phyloP scores from a whole-genome alignment of 1,284 basidiomycete species.

The Volvariella surrecta region DNA sequence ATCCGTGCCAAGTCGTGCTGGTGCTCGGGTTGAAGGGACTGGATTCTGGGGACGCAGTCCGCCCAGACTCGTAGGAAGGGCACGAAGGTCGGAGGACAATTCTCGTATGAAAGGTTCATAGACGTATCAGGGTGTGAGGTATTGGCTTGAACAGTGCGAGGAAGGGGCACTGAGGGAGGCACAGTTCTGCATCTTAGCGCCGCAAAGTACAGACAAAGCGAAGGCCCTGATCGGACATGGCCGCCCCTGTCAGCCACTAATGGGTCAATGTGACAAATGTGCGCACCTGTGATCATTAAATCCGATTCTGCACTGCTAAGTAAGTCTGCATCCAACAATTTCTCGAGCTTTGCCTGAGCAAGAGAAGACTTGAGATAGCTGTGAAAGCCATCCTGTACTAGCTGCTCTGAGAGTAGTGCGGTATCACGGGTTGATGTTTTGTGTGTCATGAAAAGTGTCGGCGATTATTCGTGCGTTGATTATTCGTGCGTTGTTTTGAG shows the following conservation, averaged over 20 bases:
- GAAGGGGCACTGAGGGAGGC: slow-evolving; percentile 54
- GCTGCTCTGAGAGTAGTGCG: slow-evolving; percentile 42
- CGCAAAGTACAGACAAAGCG: slow-evolving; percentile 61
- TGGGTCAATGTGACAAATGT: too few species aligned
- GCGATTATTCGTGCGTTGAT: too few species aligned
- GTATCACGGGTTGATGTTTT: neutral
- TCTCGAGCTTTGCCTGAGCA: slow-evolving; percentile 63
- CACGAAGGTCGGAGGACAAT: slow-evolving; percentile 43
- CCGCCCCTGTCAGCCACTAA: too few species aligned
- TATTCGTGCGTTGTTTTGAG: too few species aligned
- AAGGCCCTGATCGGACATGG: slow-evolving; percentile 57
- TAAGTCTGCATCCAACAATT: slow-evolving; percentile 58
- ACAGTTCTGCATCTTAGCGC: slow-evolving; percentile 53
- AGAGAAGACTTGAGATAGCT: slow-evolving; percentile 71
- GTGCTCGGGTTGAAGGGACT: slow-evolving; percentile 45
- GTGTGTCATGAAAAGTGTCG: too few species aligned
- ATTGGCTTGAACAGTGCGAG: slow-evolving; percentile 23
- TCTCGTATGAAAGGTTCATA: slow-evolving; percentile 33
- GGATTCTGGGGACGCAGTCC: slow-evolving; percentile 53
- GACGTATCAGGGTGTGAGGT: slow-evolving; percentile 15
- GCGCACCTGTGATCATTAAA: slow-evolving; percentile 71
- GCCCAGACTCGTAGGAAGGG: slow-evolving; percentile 70
- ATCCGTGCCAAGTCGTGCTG: slow-evolving; percentile 76
- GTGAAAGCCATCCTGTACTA: slow-evolving; percentile 71
- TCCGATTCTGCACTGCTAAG: slow-evolving; percentile 70